Percentiles rank a stretch among this genome's conserved stretches.
Conservation (phyloP, 2,329 filamentous ascomycete genomes). For the Pseudogymnoascus sp. region DNA sequence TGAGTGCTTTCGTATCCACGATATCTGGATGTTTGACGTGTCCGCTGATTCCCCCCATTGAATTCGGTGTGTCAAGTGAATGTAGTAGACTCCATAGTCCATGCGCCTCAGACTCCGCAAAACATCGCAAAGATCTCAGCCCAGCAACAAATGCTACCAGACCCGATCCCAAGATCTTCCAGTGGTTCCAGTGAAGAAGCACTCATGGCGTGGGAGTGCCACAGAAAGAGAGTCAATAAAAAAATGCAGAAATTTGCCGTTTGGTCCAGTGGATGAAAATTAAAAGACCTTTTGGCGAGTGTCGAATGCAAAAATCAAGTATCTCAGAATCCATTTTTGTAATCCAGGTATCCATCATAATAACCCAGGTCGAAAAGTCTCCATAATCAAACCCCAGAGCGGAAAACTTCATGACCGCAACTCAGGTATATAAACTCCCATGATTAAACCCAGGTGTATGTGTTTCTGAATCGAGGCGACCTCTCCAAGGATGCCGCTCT, state of each 20-base stretch:
- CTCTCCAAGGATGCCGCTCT: not conserved
- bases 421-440: not conserved
- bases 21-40: not conserved
- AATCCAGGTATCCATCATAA: not conserved
- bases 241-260: not conserved
- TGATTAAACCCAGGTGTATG: not conserved
- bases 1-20: not conserved
- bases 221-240: not conserved
- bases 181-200: not conserved
- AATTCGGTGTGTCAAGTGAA: not conserved
- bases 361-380: not conserved
- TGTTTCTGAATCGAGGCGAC: not conserved
- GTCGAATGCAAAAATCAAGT: not conserved
- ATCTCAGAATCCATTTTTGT: not conserved
- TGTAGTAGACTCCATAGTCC: not conserved
- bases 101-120: not conserved
- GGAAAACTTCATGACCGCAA: not conserved
- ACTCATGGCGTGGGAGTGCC: not conserved
- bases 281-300: not conserved
- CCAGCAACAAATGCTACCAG: not conserved
- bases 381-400: not conserved
- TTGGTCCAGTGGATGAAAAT: not conserved
- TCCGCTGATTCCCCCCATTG: not conserved
- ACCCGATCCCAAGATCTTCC: not conserved
- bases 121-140: not conserved